Base-by-base conservation (phyloP, 345 rosid genomes). In the Bruguiera parviflora region DNA sequence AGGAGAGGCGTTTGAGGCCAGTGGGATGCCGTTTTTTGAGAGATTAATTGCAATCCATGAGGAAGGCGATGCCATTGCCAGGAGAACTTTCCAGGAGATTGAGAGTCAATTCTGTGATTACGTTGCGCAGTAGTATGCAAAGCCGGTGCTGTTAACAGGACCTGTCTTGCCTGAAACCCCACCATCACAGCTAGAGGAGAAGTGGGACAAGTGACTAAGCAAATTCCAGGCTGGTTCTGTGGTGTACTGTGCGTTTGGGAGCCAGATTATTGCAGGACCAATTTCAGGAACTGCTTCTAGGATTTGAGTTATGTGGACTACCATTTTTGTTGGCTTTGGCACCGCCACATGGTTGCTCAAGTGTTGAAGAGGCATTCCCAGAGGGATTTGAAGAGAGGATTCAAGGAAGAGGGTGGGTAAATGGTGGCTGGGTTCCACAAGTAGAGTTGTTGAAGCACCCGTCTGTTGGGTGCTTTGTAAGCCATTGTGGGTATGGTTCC, bases 401-500 rank as follows among this genome's bases (percentile, higher is more conserved):
- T 24, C 64, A 58, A 65, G 83, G 65, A 3, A 83, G 73, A 66
- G 84, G 83, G 53, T 35, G 57, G 20, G 75, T 82, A 27, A 61
- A 65, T 49, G 81, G 82, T 46, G 86, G 77, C 15, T 80, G 86
- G 85, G 80, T 76, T 25, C 81, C 80, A 5, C 86, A 76, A 57
- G 60, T 58, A 16, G 22, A 49, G 58, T 67, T 84, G 47, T 55
- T 84, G 65, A 28, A 63, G 31, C 85, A 81, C 33, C 74, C 68
- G n/a, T 71, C 83, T 19, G 71, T 79, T 0, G 85, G 83, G 11
- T 76, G 87, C 53, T 76, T 81, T 35, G 84, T 81, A 53, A 76
- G 24, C 55, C 88, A 82, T 20, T 71, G 79, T 13, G 86, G 88
- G 8, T 75, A 6, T 1, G 27, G 68, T 51, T 63, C 66, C n/a